Conservation (phyloP, 2,329 filamentous ascomycete species). For the Aspergillus ochraceoroseus region DNA sequence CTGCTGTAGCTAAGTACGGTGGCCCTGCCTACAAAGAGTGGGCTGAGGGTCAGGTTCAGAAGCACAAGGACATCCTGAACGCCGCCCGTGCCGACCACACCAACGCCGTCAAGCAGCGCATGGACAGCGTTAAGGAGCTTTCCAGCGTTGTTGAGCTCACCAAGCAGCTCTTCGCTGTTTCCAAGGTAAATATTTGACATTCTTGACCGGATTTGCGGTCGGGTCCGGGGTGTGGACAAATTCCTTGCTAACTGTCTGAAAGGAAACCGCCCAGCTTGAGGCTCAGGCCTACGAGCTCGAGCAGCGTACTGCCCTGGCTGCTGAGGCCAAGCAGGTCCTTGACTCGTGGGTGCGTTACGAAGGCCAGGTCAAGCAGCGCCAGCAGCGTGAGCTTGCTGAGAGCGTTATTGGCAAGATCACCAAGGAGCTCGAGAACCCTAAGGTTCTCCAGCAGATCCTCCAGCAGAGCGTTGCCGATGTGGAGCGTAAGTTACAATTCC, state of each 20-base stretch:
- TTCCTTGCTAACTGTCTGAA: constrained; percentile 8
- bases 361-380: constrained; percentile 95
- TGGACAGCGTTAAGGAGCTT: constrained; percentile 92
- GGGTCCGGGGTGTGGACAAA: background rate
- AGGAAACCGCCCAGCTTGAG: constrained; percentile 97
- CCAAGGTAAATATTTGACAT: constrained; percentile 66
- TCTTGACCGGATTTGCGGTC: background rate
- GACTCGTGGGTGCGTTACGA: constrained; percentile 99
- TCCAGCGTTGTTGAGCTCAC: constrained; percentile 91
- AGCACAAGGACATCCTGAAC: constrained; percentile 94
- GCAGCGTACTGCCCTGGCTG: constrained; percentile 86
- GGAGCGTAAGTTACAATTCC: constrained; percentile 66
- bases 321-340: constrained; percentile 90
- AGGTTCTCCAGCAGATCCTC: constrained; percentile 93
- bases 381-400: constrained; percentile 93
- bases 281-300: constrained; percentile 94
- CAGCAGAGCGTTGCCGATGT: constrained; percentile 94
- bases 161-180: constrained; percentile 94
- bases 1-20: constrained; percentile 84
- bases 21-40: constrained; percentile 89
- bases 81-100: constrained; percentile 91
- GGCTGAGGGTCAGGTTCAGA: constrained; percentile 81
- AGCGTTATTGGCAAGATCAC: constrained; percentile 93
- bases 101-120: constrained; percentile 88
- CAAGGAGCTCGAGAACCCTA: constrained; percentile 98